These are phyloP conservation scores for Plectosphaerella sp. DNA, from an alignment of 2,329 filamentous ascomycete genomes.

Conservation along the genomic window DNA sequence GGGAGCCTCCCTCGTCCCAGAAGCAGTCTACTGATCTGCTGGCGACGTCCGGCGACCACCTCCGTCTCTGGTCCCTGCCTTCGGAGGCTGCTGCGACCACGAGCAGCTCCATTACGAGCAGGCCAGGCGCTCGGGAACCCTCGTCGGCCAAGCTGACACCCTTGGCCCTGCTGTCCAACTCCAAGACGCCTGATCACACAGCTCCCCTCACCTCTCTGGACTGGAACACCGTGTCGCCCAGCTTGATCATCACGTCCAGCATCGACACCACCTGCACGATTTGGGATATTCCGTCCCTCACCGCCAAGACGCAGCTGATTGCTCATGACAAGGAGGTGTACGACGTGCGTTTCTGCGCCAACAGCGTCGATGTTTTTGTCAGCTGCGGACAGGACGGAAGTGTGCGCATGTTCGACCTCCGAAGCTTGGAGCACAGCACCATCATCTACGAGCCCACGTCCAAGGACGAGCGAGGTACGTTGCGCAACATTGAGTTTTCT, in stretches of 20 bases:
- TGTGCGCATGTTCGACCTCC: constrained; percentile 96
- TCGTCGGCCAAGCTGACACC: constrained; percentile 79
- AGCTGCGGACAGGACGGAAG: constrained; percentile 97
- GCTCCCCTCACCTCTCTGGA: constrained; percentile 93
- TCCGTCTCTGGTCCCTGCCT: constrained; percentile 90
- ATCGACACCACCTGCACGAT: constrained; percentile 99
- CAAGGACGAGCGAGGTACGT: constrained; percentile 68
- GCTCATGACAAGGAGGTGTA: constrained; percentile 99
- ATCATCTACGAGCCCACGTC: constrained; percentile 98
- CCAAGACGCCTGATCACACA: constrained; percentile 96
- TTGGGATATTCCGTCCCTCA: constrained; percentile 97
- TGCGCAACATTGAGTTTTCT: too few species aligned
- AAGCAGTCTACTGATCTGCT: constrained; percentile 94
- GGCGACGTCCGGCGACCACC: constrained; percentile 90
- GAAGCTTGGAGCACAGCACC: constrained; percentile 94
- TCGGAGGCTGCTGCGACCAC: constrained; percentile 51
- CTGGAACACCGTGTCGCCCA: constrained; percentile 96
- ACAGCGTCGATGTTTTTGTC: constrained; percentile 97
- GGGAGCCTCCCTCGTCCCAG: constrained; percentile 92
- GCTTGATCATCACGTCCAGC: constrained; percentile 95
- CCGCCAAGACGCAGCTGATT: constrained; percentile 96
- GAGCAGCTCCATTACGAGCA: constrained; percentile 65
- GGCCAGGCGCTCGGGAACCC: constrained; percentile 47
- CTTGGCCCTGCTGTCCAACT: constrained; percentile 89
- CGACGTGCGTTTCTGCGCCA: constrained; percentile 95